Conservation (phyloP, 352 stramenopile genomes). For the Pythium volutum region DNA sequence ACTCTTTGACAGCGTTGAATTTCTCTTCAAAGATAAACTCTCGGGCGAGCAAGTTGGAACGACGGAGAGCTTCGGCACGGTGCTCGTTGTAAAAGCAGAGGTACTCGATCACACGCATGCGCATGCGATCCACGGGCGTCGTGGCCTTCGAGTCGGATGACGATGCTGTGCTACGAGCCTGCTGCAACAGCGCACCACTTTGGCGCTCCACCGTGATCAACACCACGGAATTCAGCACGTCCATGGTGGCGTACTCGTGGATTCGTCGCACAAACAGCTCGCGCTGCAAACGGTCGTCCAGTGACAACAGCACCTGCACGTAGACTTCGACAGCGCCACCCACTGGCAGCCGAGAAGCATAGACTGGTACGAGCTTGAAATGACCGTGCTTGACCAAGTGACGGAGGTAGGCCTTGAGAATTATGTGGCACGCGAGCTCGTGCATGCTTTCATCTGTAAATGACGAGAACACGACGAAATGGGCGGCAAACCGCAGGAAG, state of each 20-base stretch:
- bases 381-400: conserved; percentile 79
- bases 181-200: conserved; percentile 31
- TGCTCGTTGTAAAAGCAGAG: conserved; percentile 76
- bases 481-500: conserved; percentile 74
- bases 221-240: conserved; percentile 61
- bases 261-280: conserved; percentile 69
- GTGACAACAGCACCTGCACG: conserved; percentile 58
- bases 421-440: conserved; percentile 63
- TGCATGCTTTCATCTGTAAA: conserved; percentile 73
- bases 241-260: conserved; percentile 57
- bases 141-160: conserved; percentile 27
- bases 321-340: conserved; percentile 66
- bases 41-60: conserved; percentile 57
- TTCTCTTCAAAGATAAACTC: conserved; percentile 77
- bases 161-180: conserved; percentile 3
- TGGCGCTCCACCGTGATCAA: conserved; percentile 53
- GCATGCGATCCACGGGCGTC: conserved; percentile 47
- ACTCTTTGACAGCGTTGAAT: conserved; percentile 48
- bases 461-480: conserved; percentile 73
- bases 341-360: conserved; percentile 59
- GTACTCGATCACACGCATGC: conserved; percentile 66
- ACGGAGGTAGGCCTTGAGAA: conserved; percentile 80
- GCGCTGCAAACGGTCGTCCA: conserved; percentile 63
- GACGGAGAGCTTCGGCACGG: conserved; percentile 51
- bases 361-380: conserved; percentile 72